phyloP scores from a whole-genome alignment of 495 filamentous ascomycete species.

The Neurospora sp. region DNA sequence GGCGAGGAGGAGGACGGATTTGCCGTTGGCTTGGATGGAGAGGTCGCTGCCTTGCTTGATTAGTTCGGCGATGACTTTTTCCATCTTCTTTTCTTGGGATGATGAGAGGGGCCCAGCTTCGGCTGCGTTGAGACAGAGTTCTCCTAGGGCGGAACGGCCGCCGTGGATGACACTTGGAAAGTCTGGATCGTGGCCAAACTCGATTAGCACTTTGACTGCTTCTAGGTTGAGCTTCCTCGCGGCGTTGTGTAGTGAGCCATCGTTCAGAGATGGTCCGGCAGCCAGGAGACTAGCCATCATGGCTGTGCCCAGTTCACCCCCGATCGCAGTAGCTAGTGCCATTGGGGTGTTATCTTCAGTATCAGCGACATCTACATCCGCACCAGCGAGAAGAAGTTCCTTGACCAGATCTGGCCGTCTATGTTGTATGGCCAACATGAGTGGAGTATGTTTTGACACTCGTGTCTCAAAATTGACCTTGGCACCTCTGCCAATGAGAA shows the following conservation, averaged over 20 bases:
- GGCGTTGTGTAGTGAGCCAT: conserved; percentile 41
- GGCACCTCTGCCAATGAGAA: conserved; percentile 31
- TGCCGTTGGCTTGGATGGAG: conserved; percentile 31
- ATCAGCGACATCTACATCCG: conserved; percentile 36
- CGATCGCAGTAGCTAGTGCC: conserved; percentile 36
- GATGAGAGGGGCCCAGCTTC: conserved; percentile 26
- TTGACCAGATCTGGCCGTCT: conserved; percentile 35
- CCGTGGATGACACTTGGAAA: conserved; percentile 39
- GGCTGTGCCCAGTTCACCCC: conserved; percentile 32
- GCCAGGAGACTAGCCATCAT: conserved; percentile 38
- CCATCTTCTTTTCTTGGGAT: conserved; percentile 34
- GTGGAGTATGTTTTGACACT: conserved; percentile 33
- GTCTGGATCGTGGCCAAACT: conserved; percentile 37
- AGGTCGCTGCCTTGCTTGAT: conserved; percentile 31
- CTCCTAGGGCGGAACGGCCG: conserved; percentile 38
- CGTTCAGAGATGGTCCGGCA: conserved; percentile 35
- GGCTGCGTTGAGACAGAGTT: conserved; percentile 37
- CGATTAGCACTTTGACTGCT: conserved; percentile 33
- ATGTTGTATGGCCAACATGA: conserved; percentile 37
- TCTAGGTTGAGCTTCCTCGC: conserved; percentile 34
- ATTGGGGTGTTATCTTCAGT: conserved; percentile 35
- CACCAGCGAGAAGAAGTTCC: conserved; percentile 30
- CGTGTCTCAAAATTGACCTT: conserved; percentile 38
- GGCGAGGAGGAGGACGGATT: conserved; percentile 35
- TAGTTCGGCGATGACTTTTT: conserved; percentile 35